Conservation (phyloP, 148 eudicot genomes). For the Diospyros lotus region DNA sequence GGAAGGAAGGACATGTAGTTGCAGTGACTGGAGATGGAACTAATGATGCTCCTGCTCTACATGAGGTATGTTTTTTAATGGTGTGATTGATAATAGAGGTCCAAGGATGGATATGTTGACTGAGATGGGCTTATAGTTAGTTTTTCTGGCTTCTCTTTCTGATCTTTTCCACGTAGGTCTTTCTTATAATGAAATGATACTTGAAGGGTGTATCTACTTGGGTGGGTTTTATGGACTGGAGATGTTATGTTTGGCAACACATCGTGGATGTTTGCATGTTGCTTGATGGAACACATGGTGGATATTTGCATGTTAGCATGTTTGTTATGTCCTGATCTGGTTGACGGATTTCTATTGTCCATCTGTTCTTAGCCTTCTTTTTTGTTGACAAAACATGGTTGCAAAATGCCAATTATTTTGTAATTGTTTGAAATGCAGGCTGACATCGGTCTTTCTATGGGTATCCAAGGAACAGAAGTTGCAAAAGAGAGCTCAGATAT, state of each 20-base stretch:
- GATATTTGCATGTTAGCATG: too few relatives aligned
- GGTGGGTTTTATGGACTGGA: not conserved
- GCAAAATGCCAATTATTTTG: not conserved
- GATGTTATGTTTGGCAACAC: too few relatives aligned
- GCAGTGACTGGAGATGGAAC: conserved; percentile 99
- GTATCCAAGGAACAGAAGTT: conserved; percentile 93
- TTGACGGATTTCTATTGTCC: not conserved
- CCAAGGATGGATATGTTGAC: not conserved
- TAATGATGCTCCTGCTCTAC: conserved; percentile 97
- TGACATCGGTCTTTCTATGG: conserved; percentile 99
- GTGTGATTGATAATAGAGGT: not conserved
- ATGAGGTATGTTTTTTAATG: conserved; percentile 53
- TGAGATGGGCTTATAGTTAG: not conserved
- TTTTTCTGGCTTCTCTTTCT: not conserved
- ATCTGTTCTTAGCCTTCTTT: not conserved
- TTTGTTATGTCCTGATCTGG: not conserved
- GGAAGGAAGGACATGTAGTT: conserved; percentile 85
- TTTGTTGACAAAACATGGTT: not conserved
- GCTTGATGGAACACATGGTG: too few relatives aligned
- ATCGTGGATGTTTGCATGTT: too few relatives aligned
- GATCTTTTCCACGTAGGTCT: not conserved
- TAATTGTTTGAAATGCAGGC: conserved; percentile 44
- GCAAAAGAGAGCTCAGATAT: conserved; percentile 97
- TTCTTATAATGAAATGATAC: not conserved
- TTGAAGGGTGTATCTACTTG: not conserved